phyloP scores from a whole-genome alignment of 495 filamentous ascomycete species.

The Geopyxis carbonaria region DNA sequence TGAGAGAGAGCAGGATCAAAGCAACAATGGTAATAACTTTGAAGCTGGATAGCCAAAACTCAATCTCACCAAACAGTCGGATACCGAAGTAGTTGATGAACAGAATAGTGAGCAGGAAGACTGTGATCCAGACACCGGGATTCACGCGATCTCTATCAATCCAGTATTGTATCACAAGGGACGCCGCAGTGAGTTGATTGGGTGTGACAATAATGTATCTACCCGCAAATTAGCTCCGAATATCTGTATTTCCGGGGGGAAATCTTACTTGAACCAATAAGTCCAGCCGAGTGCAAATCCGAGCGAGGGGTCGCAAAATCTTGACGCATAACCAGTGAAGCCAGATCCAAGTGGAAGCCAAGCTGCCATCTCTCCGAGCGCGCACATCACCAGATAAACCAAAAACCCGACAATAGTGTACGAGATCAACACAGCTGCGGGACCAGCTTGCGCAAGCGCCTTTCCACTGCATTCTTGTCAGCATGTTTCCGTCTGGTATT shows the following conservation, averaged over 20 bases:
- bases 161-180: constrained; percentile 59
- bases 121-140: constrained; percentile 54
- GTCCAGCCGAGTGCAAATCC: constrained; percentile 48
- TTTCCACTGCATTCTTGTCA: constrained; percentile 32
- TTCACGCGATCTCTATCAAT: constrained; percentile 41
- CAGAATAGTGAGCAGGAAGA: constrained; percentile 47
- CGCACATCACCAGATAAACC: constrained; percentile 44
- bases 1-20: constrained; percentile 45
- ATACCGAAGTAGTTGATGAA: constrained; percentile 42
- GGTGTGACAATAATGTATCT: constrained; percentile 64
- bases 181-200: constrained; percentile 60
- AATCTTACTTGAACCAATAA: constrained; percentile 40
- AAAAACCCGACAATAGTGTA: constrained; percentile 42
- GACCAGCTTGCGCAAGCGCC: constrained; percentile 48
- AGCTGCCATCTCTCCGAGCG: constrained; percentile 46
- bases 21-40: constrained; percentile 55
- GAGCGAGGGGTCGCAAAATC: constrained; percentile 45
- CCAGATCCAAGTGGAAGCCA: constrained; percentile 40
- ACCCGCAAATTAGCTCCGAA: constrained; percentile 12
- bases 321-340: constrained; percentile 42
- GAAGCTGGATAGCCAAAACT: constrained; percentile 37
- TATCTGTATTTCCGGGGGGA: not conserved
- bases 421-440: constrained; percentile 54
- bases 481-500: not conserved
- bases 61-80: constrained; percentile 33